These are phyloP conservation scores for Moesziomyces sp. DNA, from an alignment of 1,284 basidiomycete genomes.

Conservation along the genomic window DNA sequence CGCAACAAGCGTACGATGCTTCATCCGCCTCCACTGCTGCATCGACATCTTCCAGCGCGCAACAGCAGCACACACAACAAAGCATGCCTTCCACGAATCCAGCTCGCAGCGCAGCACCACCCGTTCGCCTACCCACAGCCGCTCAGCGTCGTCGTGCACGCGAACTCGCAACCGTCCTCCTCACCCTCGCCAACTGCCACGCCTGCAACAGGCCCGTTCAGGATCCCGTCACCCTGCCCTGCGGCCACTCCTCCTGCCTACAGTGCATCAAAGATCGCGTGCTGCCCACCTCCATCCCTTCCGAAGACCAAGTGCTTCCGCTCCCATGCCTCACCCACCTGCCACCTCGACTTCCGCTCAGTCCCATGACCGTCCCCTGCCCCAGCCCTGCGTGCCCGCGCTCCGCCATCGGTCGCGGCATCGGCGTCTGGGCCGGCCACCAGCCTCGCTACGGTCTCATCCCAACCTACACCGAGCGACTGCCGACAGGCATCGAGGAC, in stretches of 20 bases:
- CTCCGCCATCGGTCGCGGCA: slow-evolving; percentile 57
- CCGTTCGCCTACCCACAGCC: slow-evolving; percentile 28
- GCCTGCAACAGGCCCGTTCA: slow-evolving; percentile 41
- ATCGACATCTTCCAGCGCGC: too few relatives aligned
- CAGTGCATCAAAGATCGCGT: slow-evolving; percentile 47
- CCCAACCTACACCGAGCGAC: slow-evolving; percentile 38
- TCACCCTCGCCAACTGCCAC: slow-evolving; percentile 45
- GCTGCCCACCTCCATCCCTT: slow-evolving; percentile 21
- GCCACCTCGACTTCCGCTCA: slow-evolving; percentile 57
- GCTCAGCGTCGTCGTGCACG: slow-evolving; percentile 42
- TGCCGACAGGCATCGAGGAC: slow-evolving; percentile 26
- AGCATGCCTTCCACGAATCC: background rate
- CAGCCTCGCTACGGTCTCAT: slow-evolving; percentile 45
- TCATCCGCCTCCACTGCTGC: too few relatives aligned
- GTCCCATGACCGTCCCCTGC: slow-evolving; percentile 54
- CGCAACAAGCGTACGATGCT: too few relatives aligned
- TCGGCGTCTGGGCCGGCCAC: slow-evolving; percentile 59
- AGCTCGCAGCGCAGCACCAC: slow-evolving; percentile 2
- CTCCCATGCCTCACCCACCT: slow-evolving; percentile 46
- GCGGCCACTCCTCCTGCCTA: slow-evolving; percentile 60
- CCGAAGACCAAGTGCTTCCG: slow-evolving; percentile 19
- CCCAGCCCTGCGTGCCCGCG: slow-evolving; percentile 50
- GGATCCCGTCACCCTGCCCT: slow-evolving; percentile 59
- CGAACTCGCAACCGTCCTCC: slow-evolving; percentile 41
- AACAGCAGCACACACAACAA: slow-evolving; percentile 1